Percentiles rank a stretch among this genome's conserved stretches.
These are phyloP conservation scores for Cyathus olla DNA, from an alignment of 1,284 basidiomycete genomes.

Conservation along the genomic window DNA sequence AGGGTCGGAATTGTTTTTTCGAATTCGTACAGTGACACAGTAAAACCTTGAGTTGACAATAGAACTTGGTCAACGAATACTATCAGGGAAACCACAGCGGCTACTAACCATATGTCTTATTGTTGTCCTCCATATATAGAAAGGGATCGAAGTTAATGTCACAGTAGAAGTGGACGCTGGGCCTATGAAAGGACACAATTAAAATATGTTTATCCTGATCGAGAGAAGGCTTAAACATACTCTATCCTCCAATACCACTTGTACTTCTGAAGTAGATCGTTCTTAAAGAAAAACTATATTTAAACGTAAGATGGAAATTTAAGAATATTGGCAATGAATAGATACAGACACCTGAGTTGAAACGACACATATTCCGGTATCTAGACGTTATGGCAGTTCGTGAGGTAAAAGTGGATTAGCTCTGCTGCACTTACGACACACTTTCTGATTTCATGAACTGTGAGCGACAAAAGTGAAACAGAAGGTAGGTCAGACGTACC, in stretches of 20 bases:
- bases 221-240: conserved; percentile 25
- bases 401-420: too few relatives aligned
- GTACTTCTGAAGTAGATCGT: conserved; percentile 76
- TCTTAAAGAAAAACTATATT: conserved; percentile 73
- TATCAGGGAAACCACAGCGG: not conserved
- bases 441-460: conserved; percentile 30
- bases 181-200: conserved; percentile 50
- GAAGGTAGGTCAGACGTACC: conserved; percentile 25
- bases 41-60: conserved; percentile 60
- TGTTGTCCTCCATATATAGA: conserved; percentile 78
- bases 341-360: conserved; percentile 74
- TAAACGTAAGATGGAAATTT: not conserved
- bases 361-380: conserved; percentile 84
- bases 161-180: conserved; percentile 81
- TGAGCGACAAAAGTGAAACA: not conserved
- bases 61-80: not conserved
- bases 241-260: conserved; percentile 83
- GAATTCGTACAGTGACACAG: conserved; percentile 83
- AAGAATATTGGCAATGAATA: not conserved
- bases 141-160: conserved; percentile 83
- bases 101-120: conserved; percentile 71
- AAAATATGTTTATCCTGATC: not conserved
- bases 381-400: conserved; percentile 15
- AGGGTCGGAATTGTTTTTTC: conserved; percentile 80
- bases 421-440: conserved; percentile 37